These are phyloP conservation scores for Colletotrichum endophyticum DNA, from an alignment of 2,329 filamentous ascomycete species.

Conservation along the genomic window DNA sequence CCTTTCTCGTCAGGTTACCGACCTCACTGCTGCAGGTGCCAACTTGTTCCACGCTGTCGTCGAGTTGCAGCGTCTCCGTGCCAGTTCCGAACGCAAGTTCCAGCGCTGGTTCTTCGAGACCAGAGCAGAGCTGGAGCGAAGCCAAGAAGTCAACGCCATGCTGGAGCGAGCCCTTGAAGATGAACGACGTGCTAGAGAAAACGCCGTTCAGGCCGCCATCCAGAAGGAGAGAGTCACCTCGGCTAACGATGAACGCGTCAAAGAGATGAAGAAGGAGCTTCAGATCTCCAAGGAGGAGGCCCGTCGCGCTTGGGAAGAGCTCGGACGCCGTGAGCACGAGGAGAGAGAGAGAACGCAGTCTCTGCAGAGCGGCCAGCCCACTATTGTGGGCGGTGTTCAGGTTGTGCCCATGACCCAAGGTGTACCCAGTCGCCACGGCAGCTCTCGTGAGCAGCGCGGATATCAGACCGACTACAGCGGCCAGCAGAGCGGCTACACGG, in stretches of 20 bases:
- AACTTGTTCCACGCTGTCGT: conserved; percentile 98
- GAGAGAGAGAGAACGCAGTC: conserved; percentile 86
- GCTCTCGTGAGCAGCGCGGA: conserved; percentile 43
- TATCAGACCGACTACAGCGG: conserved; percentile 29
- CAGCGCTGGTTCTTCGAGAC: conserved; percentile 99
- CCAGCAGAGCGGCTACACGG: conserved; percentile 30
- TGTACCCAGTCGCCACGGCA: conserved; percentile 60
- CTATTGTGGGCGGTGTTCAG: conserved; percentile 89
- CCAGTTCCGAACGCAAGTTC: conserved; percentile 96
- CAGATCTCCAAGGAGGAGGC: conserved; percentile 97
- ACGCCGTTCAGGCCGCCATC: conserved; percentile 70
- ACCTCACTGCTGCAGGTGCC: conserved; percentile 94
- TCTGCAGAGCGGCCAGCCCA: conserved; percentile 87
- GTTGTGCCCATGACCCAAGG: conserved; percentile 91
- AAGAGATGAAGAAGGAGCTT: conserved; percentile 90
- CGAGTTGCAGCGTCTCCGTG: conserved; percentile 89
- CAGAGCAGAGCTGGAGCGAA: conserved; percentile 82
- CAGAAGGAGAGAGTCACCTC: conserved; percentile 72
- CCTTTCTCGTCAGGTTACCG: conserved; percentile 91
- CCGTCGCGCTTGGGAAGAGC: conserved; percentile 93
- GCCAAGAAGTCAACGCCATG: conserved; percentile 81
- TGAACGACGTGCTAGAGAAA: conserved; percentile 73
- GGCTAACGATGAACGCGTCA: conserved; percentile 77
- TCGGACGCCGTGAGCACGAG: conserved; percentile 90
- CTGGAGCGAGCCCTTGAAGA: conserved; percentile 77